Conservation (phyloP, 495 filamentous ascomycete species). For the Trichoderma orchidacearum region DNA sequence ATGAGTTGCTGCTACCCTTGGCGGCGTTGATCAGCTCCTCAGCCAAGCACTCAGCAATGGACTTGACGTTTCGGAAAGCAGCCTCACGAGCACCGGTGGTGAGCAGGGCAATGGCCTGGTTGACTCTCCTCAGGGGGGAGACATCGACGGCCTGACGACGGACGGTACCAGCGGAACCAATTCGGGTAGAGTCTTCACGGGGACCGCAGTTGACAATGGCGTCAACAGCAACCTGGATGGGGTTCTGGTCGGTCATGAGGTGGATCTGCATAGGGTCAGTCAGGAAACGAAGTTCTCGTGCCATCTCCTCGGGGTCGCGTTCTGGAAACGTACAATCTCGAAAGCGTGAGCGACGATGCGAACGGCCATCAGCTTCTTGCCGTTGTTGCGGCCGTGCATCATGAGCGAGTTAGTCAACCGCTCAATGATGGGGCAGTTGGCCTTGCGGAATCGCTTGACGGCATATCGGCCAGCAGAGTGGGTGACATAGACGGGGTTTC, state of each 20-base stretch:
- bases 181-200: slow-evolving; percentile 99
- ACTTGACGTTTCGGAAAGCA: slow-evolving; percentile 98
- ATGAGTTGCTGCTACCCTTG: slow-evolving; percentile 99
- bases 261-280: slow-evolving; percentile 91
- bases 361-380: slow-evolving; percentile 99
- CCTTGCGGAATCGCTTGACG: slow-evolving; percentile 99
- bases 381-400: slow-evolving; percentile 99
- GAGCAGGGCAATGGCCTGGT: slow-evolving; percentile 96
- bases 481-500: slow-evolving; percentile 92
- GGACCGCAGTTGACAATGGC: slow-evolving; percentile 99
- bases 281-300: background rate
- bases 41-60: slow-evolving; percentile 92
- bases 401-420: slow-evolving; percentile 99
- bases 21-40: slow-evolving; percentile 99
- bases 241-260: slow-evolving; percentile 99
- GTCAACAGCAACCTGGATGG: slow-evolving; percentile 97
- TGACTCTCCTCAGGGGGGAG: slow-evolving; percentile 95
- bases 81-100: slow-evolving; percentile 97
- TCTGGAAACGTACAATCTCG: slow-evolving; percentile 77
- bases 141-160: slow-evolving; percentile 99
- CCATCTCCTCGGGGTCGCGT: background rate
- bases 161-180: slow-evolving; percentile 97
- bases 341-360: slow-evolving; percentile 98
- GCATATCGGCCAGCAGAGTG: slow-evolving; percentile 98
- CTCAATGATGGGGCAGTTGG: slow-evolving; percentile 99